Percentiles rank a stretch among this genome's conserved stretches.
Conservation (phyloP, 2,329 filamentous ascomycete genomes). For the Trichophyton benhamiae region DNA sequence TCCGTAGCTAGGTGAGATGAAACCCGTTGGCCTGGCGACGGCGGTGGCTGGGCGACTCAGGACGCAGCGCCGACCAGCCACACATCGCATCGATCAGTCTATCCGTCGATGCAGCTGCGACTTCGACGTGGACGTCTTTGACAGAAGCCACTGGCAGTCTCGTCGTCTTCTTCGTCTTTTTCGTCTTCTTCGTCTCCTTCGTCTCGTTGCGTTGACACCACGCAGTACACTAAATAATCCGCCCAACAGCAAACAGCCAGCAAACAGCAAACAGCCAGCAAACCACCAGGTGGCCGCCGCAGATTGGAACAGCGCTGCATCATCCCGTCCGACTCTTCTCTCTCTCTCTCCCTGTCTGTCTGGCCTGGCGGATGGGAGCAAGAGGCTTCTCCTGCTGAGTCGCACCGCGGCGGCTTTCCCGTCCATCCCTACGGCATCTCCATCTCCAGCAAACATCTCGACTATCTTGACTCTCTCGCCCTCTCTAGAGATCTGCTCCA, state of each 20-base stretch:
- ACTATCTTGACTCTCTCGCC: too few species aligned
- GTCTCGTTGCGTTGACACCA: not conserved
- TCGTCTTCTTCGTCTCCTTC: too few species aligned
- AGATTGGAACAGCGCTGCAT: constrained; percentile 4
- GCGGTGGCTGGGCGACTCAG: not conserved
- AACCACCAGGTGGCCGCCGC: not conserved
- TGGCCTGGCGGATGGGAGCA: not conserved
- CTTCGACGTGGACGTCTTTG: too few species aligned
- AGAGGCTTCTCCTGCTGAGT: not conserved
- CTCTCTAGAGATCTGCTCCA: not conserved
- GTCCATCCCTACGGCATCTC: not conserved
- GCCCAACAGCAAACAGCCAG: not conserved
- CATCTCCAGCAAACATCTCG: not conserved
- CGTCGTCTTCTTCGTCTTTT: too few species aligned
- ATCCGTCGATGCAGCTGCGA: too few species aligned
- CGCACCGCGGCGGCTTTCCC: not conserved
- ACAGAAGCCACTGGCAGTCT: too few species aligned
- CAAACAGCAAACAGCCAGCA: not conserved
- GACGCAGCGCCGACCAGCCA: too few species aligned
- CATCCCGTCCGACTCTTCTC: not conserved
- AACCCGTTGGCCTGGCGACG: not conserved
- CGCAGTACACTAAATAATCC: not conserved
- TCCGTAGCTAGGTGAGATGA: too few species aligned
- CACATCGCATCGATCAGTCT: too few species aligned
- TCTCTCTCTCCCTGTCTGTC: not conserved